Base-by-base conservation (phyloP, 495 filamentous ascomycete genomes). In the Annulohypoxylon stygium region DNA sequence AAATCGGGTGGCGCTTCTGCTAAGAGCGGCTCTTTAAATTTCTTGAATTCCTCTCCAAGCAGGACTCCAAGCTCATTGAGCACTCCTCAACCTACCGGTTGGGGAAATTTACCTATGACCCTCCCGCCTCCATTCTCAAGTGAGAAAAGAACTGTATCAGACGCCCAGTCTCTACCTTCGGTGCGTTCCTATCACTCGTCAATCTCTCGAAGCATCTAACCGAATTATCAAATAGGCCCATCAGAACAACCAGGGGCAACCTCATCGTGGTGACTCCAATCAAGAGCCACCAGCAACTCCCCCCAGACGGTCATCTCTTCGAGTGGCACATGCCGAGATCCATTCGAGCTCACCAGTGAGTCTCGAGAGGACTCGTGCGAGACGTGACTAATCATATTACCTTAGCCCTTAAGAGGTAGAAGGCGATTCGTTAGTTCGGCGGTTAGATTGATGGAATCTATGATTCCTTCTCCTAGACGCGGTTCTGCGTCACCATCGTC, bases 131-230 rank as follows among this genome's bases (percentile, higher is more conserved):
- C 83, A 9, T 82, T 84, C 73, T 83, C 80, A 2, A 65, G 76
- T 11, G 78, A 79, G 2, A 82, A 54, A 85, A 85, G 58, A 84
- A 85, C 20, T 79, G 83, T 79, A 81, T 89, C 80, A 80, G 85
- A 78, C 82, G 84, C 51, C 78, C 86, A 67, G 79, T 83, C 76
- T 84, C 84, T 64, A 85, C 84, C 81, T 82, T 87, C 51, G 37
- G 77, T 79, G n/a, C 23, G 73, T 67, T 39, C 25, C 16, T 14
- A 3, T 36, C 23, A 43, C 43, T 55, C 16, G 18, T 51, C 11
- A 50, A 47, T 55, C n/a, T 8, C n/a, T 47, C 7, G n/a, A 26
- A 26, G 23, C 37, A 59, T 41, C 58, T 79, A 34, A 79, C 74
- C 73, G 61, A 81, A 80, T 53, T 36, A 37, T 25, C 18, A 43